Conservation (phyloP, 169 alveolate species). For the Eimeria sp. region DNA sequence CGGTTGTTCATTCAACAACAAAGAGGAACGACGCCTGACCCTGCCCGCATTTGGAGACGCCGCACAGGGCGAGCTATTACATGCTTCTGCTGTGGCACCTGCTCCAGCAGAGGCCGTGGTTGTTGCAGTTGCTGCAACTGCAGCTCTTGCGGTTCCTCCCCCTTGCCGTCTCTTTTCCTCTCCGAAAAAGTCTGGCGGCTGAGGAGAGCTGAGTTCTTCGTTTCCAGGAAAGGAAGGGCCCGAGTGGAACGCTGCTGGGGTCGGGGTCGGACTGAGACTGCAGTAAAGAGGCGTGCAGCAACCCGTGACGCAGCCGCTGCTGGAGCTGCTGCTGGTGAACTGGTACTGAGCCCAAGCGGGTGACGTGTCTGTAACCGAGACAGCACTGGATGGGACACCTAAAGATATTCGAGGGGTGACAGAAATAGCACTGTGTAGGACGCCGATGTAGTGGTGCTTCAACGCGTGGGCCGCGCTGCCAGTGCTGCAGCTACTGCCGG, state of each 20-base stretch:
- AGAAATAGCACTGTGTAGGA: neutral
- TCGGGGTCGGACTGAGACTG: conserved; percentile 39
- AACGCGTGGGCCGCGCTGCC: neutral
- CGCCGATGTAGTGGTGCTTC: conserved; percentile 45
- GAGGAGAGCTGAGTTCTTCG: neutral
- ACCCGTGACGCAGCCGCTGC: neutral
- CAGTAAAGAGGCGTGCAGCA: conserved; percentile 54
- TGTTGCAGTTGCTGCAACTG: neutral
- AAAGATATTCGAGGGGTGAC: neutral
- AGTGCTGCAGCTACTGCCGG: neutral
- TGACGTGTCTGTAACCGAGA: conserved; percentile 17
- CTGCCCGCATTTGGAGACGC: neutral
- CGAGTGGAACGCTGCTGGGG: neutral
- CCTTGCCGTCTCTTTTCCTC: neutral
- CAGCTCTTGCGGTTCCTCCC: neutral
- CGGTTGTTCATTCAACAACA: neutral
- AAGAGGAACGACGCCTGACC: neutral
- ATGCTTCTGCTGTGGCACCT: neutral
- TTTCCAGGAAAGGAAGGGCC: neutral
- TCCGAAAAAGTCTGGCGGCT: neutral
- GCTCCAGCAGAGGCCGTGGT: neutral
- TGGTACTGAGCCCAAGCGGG: conserved; percentile 54
- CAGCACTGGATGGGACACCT: conserved; percentile 8
- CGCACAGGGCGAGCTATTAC: neutral
- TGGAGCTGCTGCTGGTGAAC: neutral